Evolutionary conservation across 805 yeast genomes (phyloP), one percentile per base, ranked within the genome.

Genomic region (Komagataella populi): DNA sequence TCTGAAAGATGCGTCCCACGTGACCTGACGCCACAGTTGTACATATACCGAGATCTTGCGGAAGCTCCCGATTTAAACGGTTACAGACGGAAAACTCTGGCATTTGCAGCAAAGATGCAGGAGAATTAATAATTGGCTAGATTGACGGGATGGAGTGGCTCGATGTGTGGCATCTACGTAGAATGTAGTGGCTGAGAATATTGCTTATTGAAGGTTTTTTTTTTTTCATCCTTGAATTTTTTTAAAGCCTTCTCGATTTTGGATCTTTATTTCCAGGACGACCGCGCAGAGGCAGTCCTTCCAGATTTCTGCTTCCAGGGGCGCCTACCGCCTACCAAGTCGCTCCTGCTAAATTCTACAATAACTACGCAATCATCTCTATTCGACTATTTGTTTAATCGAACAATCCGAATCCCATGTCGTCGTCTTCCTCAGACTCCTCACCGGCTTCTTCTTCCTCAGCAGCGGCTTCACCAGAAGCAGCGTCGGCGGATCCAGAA

Each of bases 381-480:
- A 30, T 30, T 30, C 39, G 39, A n/a, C 50, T 49, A 50, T 22
- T 52, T 54, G 67, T 64, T 80, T 93, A 93, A 83, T 93, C 99
- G 85, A 93, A 93, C 74, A 93, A 85, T 81, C 88, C 88, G 82
- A 83, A 80, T 63, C 89, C 89, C 87, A 83, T 82, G 71, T 81
- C 86, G 60, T 74, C 73, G 58, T 70, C 76, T 64, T 70, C 76
- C 57, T 68, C 71, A 55, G 66, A 74, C 57, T 68, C 75, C 67
- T 73, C 80, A 59, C 70, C 81, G 55, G 60, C 75, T 57, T 63
- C 78, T 59, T 69, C 87, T 61, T 72, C 83, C 59, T 69, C 82
- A 60, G 70, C 84, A 56, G 70, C 84, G 53, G 68, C 79, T 55
- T 70, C 80, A 59, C 72, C 80, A 57, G 72, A 77, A 61, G 71